Conservation (phyloP, 2,329 filamentous ascomycete species). For the Trichothecium roseum region DNA sequence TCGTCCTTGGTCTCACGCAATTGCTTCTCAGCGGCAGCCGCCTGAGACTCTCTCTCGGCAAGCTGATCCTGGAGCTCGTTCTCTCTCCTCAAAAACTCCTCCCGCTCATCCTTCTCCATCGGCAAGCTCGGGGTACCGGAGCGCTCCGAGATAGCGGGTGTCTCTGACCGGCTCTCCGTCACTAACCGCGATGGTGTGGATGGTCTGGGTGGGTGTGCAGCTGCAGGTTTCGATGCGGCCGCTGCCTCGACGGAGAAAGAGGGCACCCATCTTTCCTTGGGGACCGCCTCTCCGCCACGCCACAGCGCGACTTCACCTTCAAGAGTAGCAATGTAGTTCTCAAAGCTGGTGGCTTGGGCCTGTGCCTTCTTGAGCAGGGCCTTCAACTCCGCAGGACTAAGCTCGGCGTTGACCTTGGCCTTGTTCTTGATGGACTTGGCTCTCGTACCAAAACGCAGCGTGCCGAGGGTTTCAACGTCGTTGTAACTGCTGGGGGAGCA, state of each 20-base stretch:
- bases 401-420: constrained; percentile 97
- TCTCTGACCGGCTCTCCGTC: constrained; percentile 52
- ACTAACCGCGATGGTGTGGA: constrained; percentile 39
- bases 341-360: constrained; percentile 78
- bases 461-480: constrained; percentile 86
- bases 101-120: constrained; percentile 90
- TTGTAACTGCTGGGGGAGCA: constrained; percentile 99
- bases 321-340: constrained; percentile 72
- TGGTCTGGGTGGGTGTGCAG: constrained; percentile 33
- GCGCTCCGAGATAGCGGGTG: constrained; percentile 62
- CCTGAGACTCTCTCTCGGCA: constrained; percentile 79
- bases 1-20: constrained; percentile 81
- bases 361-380: constrained; percentile 85
- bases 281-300: constrained; percentile 80
- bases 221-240: constrained; percentile 27
- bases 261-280: constrained; percentile 78
- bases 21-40: constrained; percentile 68
- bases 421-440: constrained; percentile 99
- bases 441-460: constrained; percentile 85
- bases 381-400: constrained; percentile 93
- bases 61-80: constrained; percentile 97
- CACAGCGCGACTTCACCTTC: constrained; percentile 80
- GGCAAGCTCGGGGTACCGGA: constrained; percentile 79
- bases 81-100: constrained; percentile 88
- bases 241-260: constrained; percentile 43